A percentile compares a stretch with the other conserved stretches of the same genome.
Conservation (phyloP, 495 filamentous ascomycete genomes). For the Trichoderma gamsii region DNA sequence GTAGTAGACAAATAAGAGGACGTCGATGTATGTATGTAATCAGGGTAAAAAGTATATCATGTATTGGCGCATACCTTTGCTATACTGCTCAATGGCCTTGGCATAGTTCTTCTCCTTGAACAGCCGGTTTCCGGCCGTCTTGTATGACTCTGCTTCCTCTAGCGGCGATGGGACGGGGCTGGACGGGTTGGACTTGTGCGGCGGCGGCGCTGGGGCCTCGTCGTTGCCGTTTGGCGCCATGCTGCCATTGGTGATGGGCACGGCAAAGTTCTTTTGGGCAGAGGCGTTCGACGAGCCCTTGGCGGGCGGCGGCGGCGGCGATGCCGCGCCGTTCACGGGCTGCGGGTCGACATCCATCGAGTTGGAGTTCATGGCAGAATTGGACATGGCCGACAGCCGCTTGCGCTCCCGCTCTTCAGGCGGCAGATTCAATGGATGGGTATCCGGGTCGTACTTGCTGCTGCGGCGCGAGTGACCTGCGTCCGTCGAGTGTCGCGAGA, state of each 20-base stretch:
- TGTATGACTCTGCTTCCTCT: slow-evolving; percentile 80
- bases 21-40: slow-evolving; percentile 12
- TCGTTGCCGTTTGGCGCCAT: slow-evolving; percentile 43
- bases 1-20: slow-evolving; percentile 14
- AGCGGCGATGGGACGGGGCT: slow-evolving; percentile 49
- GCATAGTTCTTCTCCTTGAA: slow-evolving; percentile 88
- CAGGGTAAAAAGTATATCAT: neutral
- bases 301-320: slow-evolving; percentile 33
- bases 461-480: slow-evolving; percentile 28
- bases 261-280: slow-evolving; percentile 33
- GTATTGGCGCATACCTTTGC: slow-evolving; percentile 60
- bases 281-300: slow-evolving; percentile 28
- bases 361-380: slow-evolving; percentile 57
- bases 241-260: slow-evolving; percentile 46
- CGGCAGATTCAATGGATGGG: slow-evolving; percentile 79
- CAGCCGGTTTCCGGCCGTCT: slow-evolving; percentile 88
- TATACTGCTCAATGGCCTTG: slow-evolving; percentile 85
- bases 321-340: slow-evolving; percentile 40
- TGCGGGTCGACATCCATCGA: slow-evolving; percentile 81
- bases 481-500: slow-evolving; percentile 31
- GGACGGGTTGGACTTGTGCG: slow-evolving; percentile 61
- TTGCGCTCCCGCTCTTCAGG: slow-evolving; percentile 65
- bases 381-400: slow-evolving; percentile 55
- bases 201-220: slow-evolving; percentile 69
- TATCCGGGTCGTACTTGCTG: slow-evolving; percentile 58